These are phyloP conservation scores for Bacidia gigantensis DNA, from an alignment of 495 filamentous ascomycete genomes.

Conservation along the genomic window DNA sequence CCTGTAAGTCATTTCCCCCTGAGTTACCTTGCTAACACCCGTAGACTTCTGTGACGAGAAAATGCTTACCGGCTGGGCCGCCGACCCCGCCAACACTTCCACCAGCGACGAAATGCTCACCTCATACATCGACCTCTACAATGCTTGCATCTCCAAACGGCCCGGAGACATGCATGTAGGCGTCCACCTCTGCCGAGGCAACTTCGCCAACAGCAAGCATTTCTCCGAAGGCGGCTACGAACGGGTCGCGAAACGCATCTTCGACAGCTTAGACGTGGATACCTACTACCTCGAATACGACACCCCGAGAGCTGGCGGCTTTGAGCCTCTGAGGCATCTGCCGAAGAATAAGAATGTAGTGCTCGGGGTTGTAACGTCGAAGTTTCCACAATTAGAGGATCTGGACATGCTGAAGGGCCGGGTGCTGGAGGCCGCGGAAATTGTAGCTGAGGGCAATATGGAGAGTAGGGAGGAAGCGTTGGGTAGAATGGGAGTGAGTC, in stretches of 20 bases:
- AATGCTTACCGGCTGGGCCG: constrained; percentile 55
- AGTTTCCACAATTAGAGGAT: constrained; percentile 59
- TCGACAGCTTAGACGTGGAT: constrained; percentile 58
- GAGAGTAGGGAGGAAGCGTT: constrained; percentile 51
- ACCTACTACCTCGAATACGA: constrained; percentile 82
- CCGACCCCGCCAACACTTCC: constrained; percentile 39
- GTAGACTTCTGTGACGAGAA: constrained; percentile 65
- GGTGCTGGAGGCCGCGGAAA: constrained; percentile 52
- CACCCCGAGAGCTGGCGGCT: constrained; percentile 58
- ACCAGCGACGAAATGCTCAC: constrained; percentile 53
- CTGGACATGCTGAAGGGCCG: constrained; percentile 58
- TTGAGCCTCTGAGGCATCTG: constrained; percentile 61
- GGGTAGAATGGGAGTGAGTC: constrained; percentile 54
- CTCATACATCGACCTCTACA: constrained; percentile 65
- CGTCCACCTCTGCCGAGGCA: constrained; percentile 69
- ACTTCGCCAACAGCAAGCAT: constrained; percentile 64
- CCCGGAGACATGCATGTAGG: constrained; percentile 61
- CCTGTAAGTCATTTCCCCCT: constrained; percentile 37
- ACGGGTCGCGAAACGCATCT: constrained; percentile 64
- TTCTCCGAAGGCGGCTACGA: constrained; percentile 75
- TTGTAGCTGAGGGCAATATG: constrained; percentile 55
- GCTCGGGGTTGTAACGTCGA: constrained; percentile 59
- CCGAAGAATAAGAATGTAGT: constrained; percentile 65
- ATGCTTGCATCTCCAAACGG: constrained; percentile 49
- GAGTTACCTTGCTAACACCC: not conserved